These are phyloP conservation scores for Nemania abortiva DNA, from an alignment of 2,329 filamentous ascomycete genomes.

Conservation along the genomic window DNA sequence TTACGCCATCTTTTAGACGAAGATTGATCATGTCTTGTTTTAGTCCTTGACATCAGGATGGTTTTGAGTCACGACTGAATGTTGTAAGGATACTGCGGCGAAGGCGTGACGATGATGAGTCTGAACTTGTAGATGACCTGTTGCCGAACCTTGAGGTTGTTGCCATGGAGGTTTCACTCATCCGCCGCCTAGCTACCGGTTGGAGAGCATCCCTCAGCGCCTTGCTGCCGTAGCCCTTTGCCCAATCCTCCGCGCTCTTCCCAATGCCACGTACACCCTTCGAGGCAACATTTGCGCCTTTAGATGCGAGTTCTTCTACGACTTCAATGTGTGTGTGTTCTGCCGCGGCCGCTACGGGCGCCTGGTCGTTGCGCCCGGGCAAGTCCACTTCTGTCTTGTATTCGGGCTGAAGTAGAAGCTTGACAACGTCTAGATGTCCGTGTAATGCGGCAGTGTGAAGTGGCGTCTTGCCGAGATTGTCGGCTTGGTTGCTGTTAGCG, in stretches of 20 bases:
- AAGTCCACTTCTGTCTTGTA: constrained; percentile 12
- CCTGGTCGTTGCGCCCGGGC: constrained; percentile 12
- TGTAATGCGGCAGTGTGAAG: constrained; percentile 19
- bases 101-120: neutral
- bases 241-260: constrained; percentile 24
- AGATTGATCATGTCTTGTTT: neutral
- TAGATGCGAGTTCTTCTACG: constrained; percentile 15
- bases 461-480: constrained; percentile 18
- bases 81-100: neutral
- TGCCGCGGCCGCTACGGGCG: constrained; percentile 7
- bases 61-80: neutral
- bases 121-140: constrained; percentile 9
- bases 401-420: constrained; percentile 4
- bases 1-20: neutral
- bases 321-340: neutral
- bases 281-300: constrained; percentile 5
- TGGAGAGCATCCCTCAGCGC: constrained; percentile 15
- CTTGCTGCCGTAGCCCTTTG: constrained; percentile 16
- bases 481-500: constrained; percentile 7
- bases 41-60: neutral
- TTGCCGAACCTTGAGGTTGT: neutral
- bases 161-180: constrained; percentile 5
- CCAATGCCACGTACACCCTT: neutral
- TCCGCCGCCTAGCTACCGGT: neutral
- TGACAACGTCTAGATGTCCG: constrained; percentile 3